phyloP scores from a whole-genome alignment of 306 rosid species.

The Gleditsia sinensis region DNA sequence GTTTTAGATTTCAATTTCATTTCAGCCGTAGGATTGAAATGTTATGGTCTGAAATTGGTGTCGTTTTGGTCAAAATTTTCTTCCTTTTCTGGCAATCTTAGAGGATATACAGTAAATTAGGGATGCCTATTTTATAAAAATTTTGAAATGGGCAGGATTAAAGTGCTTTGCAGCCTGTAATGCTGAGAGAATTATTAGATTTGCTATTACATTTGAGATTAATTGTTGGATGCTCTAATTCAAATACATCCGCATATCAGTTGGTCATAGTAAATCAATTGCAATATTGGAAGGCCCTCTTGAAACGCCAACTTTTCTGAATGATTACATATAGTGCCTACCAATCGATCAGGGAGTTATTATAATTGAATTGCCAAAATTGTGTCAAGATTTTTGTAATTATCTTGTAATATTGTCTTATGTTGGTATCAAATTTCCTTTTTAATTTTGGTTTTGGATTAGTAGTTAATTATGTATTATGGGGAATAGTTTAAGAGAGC shows the following conservation, averaged over 20 bases:
- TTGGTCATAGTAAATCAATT: not conserved
- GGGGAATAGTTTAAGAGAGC: constrained; percentile 66
- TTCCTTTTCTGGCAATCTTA: not conserved
- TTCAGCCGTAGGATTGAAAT: not conserved
- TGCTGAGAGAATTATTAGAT: not conserved
- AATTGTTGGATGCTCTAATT: not conserved
- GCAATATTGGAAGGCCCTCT: not conserved
- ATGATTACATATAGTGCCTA: not conserved
- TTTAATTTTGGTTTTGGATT: not conserved
- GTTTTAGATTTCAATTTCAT: not conserved
- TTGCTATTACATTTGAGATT: not conserved
- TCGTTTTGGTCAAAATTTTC: not conserved
- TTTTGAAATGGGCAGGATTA: not conserved
- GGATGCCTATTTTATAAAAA: not conserved
- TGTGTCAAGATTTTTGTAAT: not conserved
- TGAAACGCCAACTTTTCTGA: not conserved
- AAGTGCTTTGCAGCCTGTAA: not conserved
- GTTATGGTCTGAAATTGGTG: not conserved
- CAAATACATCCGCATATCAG: not conserved
- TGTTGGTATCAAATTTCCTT: not conserved
- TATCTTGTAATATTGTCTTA: not conserved
- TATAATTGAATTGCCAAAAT: not conserved
- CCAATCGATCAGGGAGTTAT: not conserved
- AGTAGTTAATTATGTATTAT: not conserved
- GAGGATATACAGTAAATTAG: not conserved